These are phyloP conservation scores for Neurospora crassa DNA, from an alignment of 2,329 filamentous ascomycete genomes.

Conservation along the genomic window DNA sequence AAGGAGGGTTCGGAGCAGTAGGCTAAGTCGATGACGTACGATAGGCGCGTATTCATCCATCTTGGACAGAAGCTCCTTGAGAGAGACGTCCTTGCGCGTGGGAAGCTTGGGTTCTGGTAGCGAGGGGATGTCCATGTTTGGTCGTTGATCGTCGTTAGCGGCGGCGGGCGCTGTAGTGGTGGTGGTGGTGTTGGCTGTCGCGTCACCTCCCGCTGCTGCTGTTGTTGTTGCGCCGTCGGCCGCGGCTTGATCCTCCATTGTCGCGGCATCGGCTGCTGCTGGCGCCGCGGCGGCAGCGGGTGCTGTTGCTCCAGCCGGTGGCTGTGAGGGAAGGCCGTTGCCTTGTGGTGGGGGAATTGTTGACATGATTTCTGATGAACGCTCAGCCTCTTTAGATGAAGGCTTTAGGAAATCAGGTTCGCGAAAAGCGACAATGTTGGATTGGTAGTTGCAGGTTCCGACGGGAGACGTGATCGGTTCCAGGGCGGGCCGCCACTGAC, in stretches of 20 bases:
- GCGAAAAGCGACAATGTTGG: neutral
- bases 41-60: constrained; percentile 99
- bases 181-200: neutral
- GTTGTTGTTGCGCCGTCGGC: neutral
- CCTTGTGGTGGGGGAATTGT: neutral
- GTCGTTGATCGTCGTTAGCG: neutral
- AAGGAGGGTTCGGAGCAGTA: neutral
- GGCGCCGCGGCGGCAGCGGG: neutral
- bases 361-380: neutral
- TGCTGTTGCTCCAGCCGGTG: neutral
- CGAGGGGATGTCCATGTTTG: constrained; percentile 2
- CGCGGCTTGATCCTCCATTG: neutral
- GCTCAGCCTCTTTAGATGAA: neutral
- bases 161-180: constrained; percentile 2
- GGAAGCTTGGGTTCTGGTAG: constrained; percentile 53
- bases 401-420: neutral
- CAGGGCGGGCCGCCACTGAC: neutral
- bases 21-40: constrained; percentile 42
- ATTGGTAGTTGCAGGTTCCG: neutral
- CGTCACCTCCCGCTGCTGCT: neutral
- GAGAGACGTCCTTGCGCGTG: constrained; percentile 80
- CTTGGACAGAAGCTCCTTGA: constrained; percentile 87
- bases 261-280: neutral
- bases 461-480: neutral
- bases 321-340: neutral